Base-by-base conservation (phyloP, 2,329 filamentous ascomycete genomes). In the Trichoderma citrinoviride region DNA sequence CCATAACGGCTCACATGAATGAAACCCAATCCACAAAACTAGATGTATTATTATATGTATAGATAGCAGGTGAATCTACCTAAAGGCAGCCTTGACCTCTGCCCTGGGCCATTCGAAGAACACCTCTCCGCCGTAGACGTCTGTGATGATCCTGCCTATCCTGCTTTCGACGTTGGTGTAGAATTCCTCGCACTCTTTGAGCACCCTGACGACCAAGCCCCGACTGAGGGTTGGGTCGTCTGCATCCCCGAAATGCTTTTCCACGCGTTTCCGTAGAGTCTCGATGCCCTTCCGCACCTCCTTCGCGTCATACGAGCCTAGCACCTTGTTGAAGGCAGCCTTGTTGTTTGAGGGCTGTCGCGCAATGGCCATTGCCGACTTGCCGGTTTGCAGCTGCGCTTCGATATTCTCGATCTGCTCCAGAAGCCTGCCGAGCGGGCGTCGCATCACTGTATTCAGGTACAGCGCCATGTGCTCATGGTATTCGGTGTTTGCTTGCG, bases 241-340 rank as follows among this genome's bases (percentile, higher is more conserved):
- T 5, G 89, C 90, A 70, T 96, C 92, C 49, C 92, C 92, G 81
- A 98, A 98, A 77, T 98, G 94, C 80, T 98, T 99, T 78, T 98
- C 94, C 1, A 98, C 91, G 56, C 94, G 86, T 80, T 96, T 97
- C 72, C 90, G 90, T 70, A 98, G 82, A 61, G 91, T 86, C 72
- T 97, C 92, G 70, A 97, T 90, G n/a, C 94, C 93, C 74, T 93
- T 93, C 68, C 90, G 86, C 49, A 97, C 85, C 77, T 97, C 93
- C 74, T 91, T 93, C 21, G 83, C 82, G 76, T 98, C 94, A 76
- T 95, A 91, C 50, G 85, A 84, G 64, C 89, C 84, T 40, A 97
- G 82, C 4, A 97, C 80, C 79, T 97, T 97, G 82, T 93, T 94
- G 75, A 95, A 96, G 4, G 90, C 87, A 5, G 83, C 82, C 73